These are phyloP conservation scores for Populus alba DNA, from an alignment of 345 rosid genomes.

Conservation along the genomic window DNA sequence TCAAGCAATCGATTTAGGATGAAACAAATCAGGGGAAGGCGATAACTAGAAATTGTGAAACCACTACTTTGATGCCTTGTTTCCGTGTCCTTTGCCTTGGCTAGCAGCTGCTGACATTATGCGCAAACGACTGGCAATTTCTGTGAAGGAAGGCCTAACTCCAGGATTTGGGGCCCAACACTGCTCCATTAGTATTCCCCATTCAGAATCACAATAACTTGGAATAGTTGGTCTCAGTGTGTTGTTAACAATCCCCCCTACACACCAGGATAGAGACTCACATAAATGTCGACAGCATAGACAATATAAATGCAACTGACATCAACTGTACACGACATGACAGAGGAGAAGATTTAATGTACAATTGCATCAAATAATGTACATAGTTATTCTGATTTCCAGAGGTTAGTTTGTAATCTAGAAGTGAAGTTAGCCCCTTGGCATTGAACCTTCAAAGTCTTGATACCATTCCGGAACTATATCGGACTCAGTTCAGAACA, in stretches of 20 bases:
- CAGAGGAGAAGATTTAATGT: not conserved
- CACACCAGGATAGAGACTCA: not conserved
- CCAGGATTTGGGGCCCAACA: slow-evolving; percentile 82
- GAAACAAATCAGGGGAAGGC: not conserved
- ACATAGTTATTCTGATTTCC: not conserved
- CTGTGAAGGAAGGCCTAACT: slow-evolving; percentile 69
- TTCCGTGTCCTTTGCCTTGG: slow-evolving; percentile 49
- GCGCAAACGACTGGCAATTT: slow-evolving; percentile 60
- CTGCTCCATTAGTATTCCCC: slow-evolving; percentile 69
- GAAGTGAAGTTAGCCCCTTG: not conserved
- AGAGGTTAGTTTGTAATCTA: not conserved
- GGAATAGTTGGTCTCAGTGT: slow-evolving; percentile 75
- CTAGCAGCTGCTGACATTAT: slow-evolving; percentile 59
- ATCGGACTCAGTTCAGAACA: not conserved
- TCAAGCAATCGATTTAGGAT: not conserved
- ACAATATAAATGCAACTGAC: not conserved
- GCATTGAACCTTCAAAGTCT: not conserved
- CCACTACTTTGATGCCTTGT: slow-evolving; percentile 50
- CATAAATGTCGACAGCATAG: not conserved
- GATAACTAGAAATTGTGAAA: not conserved
- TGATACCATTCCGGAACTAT: not conserved
- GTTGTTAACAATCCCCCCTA: slow-evolving; percentile 82
- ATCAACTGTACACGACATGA: not conserved
- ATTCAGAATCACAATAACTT: slow-evolving; percentile 61
- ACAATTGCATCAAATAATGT: not conserved